Evolutionary conservation across 73 alveolate species (phyloP).

Genomic region (Tetrahymena thermophila): DNA sequence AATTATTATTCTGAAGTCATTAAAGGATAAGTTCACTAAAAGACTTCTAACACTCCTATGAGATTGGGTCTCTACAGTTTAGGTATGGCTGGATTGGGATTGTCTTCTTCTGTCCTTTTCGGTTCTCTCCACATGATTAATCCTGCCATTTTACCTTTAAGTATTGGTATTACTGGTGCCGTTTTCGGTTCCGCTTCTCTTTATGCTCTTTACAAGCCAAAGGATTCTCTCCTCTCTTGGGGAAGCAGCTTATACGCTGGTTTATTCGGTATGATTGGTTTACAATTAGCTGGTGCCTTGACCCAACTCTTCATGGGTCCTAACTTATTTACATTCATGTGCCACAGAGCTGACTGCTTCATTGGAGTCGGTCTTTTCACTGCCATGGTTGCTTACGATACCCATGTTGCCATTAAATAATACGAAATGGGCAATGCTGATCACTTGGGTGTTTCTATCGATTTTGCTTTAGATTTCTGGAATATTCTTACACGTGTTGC

Average conservation of each 20-base stretch:
- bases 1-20: not conserved
- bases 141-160: not conserved
- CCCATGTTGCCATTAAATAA: not conserved
- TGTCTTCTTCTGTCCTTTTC: not conserved
- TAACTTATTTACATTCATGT: not conserved
- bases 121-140: not conserved
- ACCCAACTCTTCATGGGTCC: not conserved
- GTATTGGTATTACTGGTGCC: not conserved
- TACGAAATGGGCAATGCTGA: not conserved
- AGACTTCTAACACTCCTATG: not conserved
- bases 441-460: not conserved
- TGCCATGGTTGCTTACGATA: constrained; percentile 1
- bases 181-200: not conserved
- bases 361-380: not conserved
- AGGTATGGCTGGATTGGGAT: not conserved
- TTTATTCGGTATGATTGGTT: not conserved
- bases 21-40: not conserved
- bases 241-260: not conserved
- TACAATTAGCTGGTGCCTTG: not conserved
- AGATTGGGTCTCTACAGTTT: not conserved
- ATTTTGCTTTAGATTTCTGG: not conserved
- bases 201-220: not conserved
- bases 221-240: not conserved
- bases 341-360: not conserved
- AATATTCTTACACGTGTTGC: not conserved